phyloP scores from a whole-genome alignment of 768 basidiomycete genomes.

The Boletus rubropictus region DNA sequence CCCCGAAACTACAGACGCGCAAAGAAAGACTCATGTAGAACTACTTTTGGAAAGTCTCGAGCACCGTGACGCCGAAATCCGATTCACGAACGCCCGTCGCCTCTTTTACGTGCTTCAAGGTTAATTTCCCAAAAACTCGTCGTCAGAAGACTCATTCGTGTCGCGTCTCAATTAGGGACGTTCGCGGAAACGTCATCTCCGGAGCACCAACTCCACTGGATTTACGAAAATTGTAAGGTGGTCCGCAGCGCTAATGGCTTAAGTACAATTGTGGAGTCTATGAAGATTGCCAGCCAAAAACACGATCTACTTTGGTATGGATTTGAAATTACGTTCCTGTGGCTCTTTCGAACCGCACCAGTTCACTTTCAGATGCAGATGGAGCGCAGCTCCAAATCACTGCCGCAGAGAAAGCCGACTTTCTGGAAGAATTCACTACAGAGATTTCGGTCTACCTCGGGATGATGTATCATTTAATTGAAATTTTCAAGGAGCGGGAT shows the following conservation, averaged over 20 bases:
- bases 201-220: slow-evolving; percentile 93
- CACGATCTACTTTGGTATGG: slow-evolving; percentile 76
- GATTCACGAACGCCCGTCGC: slow-evolving; percentile 81
- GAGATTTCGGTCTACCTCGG: slow-evolving; percentile 92
- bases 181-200: slow-evolving; percentile 89
- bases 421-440: slow-evolving; percentile 85
- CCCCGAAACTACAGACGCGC: slow-evolving; percentile 44
- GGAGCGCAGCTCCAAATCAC: slow-evolving; percentile 67
- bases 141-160: slow-evolving; percentile 6
- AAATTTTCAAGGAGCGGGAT: slow-evolving; percentile 88
- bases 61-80: slow-evolving; percentile 75
- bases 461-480: slow-evolving; percentile 92
- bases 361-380: slow-evolving; percentile 71
- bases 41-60: slow-evolving; percentile 82
- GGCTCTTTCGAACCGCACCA: slow-evolving; percentile 26
- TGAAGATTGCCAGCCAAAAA: slow-evolving; percentile 85
- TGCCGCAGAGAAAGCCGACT: slow-evolving; percentile 63
- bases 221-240: slow-evolving; percentile 88
- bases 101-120: slow-evolving; percentile 93
- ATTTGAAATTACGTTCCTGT: neutral
- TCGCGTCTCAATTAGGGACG: slow-evolving; percentile 48
- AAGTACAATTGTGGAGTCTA: slow-evolving; percentile 73
- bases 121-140: slow-evolving; percentile 22
- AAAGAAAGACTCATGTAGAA: slow-evolving; percentile 71
- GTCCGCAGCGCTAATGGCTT: slow-evolving; percentile 82